Evolutionary conservation across 306 rosid genomes (phyloP).

Genomic region (Fragaria ananassa): DNA sequence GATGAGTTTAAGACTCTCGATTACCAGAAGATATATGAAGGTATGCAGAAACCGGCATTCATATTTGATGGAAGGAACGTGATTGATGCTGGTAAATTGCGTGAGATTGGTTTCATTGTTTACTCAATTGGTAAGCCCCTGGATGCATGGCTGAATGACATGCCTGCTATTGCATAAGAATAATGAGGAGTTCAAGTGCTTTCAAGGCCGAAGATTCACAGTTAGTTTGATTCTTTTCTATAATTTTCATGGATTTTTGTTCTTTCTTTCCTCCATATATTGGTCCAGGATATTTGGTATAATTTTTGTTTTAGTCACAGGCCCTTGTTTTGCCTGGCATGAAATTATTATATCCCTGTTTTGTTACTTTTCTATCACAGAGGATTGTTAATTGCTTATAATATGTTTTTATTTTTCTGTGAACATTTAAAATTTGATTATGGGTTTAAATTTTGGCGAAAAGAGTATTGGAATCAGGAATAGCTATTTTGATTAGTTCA

Average conservation of each 20-base stretch:
- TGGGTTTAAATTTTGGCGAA: background rate
- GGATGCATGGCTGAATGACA: conserved; percentile 87
- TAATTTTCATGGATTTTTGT: conserved; percentile 27
- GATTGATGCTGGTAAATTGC: conserved; percentile 46
- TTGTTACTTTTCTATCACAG: conserved; percentile 29
- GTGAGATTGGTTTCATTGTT: conserved; percentile 89
- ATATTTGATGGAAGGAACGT: conserved; percentile 83
- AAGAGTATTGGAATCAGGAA: background rate
- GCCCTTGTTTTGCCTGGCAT: conserved; percentile 39
- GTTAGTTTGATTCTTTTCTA: conserved; percentile 48
- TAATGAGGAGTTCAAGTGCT: conserved; percentile 27
- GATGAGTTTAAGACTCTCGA: conserved; percentile 89
- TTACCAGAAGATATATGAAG: conserved; percentile 67
- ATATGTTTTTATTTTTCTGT: background rate
- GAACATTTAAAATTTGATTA: background rate
- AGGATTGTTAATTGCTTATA: background rate
- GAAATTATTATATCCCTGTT: conserved; percentile 19
- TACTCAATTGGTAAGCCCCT: conserved; percentile 88
- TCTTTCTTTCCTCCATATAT: conserved; percentile 28
- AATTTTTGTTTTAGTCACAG: conserved; percentile 45
- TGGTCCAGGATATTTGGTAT: conserved; percentile 34
- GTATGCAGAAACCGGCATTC: conserved; percentile 88
- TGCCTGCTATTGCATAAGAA: conserved; percentile 81
- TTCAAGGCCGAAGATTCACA: conserved; percentile 24
- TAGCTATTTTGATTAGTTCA: background rate